A percentile compares a stretch with the other conserved stretches of the same genome.
Conservation (phyloP, 208 protist species). For the Trypanosoma scelopori region DNA sequence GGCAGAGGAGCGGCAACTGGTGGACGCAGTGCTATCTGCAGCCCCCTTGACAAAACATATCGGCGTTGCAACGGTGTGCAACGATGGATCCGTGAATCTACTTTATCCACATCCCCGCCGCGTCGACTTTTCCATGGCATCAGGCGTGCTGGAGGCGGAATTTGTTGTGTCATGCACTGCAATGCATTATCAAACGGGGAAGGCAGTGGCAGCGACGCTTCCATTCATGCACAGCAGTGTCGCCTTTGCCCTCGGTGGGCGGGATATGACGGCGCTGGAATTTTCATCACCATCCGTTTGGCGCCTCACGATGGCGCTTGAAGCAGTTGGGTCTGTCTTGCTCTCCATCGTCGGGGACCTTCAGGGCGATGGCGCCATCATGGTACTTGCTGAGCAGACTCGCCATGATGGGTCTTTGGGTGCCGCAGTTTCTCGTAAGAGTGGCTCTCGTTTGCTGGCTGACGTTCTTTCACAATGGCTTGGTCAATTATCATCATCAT, state of each 20-base stretch:
- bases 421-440: not conserved
- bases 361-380: not conserved
- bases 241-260: conserved; percentile 10
- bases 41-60: conserved; percentile 50
- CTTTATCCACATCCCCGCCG: conserved; percentile 23
- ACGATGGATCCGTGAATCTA: conserved; percentile 13
- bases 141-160: conserved; percentile 1
- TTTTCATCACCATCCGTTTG: conserved; percentile 38
- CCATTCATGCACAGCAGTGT: conserved; percentile 33
- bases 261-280: conserved; percentile 18
- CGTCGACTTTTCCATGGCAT: conserved; percentile 1
- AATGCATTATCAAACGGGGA: conserved; percentile 12
- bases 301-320: conserved; percentile 51
- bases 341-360: conserved; percentile 44
- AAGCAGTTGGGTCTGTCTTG: conserved; percentile 51
- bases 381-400: conserved; percentile 6
- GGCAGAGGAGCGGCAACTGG: conserved; percentile 61
- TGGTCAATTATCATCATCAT: not conserved
- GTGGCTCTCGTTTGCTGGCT: conserved; percentile 11
- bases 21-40: conserved; percentile 58
- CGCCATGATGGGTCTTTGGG: not conserved
- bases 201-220: conserved; percentile 3
- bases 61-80: conserved; percentile 44
- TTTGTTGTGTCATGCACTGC: conserved; percentile 19
- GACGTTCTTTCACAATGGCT: conserved; percentile 19